phyloP scores from a whole-genome alignment of 306 rosid genomes.

The Cicer judaicum region DNA sequence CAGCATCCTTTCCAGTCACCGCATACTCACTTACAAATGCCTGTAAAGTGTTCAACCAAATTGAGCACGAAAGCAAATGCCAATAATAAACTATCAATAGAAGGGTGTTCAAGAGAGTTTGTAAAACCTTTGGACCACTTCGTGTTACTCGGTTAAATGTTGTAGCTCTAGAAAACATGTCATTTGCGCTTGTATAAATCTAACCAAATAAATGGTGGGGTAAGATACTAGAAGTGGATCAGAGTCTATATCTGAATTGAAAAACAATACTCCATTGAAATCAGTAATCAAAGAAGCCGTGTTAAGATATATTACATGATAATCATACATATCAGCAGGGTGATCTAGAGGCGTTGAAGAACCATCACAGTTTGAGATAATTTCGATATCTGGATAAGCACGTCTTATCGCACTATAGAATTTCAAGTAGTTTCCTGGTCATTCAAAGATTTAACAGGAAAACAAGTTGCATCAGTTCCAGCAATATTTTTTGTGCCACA shows the following conservation, averaged over 20 bases:
- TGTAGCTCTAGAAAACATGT: constrained; percentile 69
- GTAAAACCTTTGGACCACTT: constrained; percentile 51
- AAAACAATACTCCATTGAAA: background rate
- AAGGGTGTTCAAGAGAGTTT: constrained; percentile 25
- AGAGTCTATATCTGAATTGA: constrained; percentile 5
- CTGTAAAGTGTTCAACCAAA: constrained; percentile 51
- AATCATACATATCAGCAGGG: constrained; percentile 91
- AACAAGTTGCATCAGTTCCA: constrained; percentile 27
- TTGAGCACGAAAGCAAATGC: constrained; percentile 28
- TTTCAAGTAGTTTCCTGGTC: constrained; percentile 82
- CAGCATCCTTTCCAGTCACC: constrained; percentile 73
- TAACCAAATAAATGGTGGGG: constrained; percentile 44
- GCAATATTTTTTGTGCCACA: background rate
- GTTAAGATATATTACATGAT: constrained; percentile 67
- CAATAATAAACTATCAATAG: constrained; percentile 21
- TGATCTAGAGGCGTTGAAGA: constrained; percentile 73
- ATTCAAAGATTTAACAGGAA: constrained; percentile 34
- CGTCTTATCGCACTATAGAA: constrained; percentile 67
- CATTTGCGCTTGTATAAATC: constrained; percentile 74
- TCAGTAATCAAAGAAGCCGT: constrained; percentile 32
- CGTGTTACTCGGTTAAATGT: constrained; percentile 63
- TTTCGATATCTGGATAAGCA: constrained; percentile 86
- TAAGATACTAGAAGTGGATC: constrained; percentile 14
- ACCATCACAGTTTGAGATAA: constrained; percentile 88
- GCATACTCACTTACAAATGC: constrained; percentile 99